A percentile compares a stretch with the other conserved stretches of the same genome.
Conservation (phyloP, 176 grass and related monocot species). For the Zizania latifolia region DNA sequence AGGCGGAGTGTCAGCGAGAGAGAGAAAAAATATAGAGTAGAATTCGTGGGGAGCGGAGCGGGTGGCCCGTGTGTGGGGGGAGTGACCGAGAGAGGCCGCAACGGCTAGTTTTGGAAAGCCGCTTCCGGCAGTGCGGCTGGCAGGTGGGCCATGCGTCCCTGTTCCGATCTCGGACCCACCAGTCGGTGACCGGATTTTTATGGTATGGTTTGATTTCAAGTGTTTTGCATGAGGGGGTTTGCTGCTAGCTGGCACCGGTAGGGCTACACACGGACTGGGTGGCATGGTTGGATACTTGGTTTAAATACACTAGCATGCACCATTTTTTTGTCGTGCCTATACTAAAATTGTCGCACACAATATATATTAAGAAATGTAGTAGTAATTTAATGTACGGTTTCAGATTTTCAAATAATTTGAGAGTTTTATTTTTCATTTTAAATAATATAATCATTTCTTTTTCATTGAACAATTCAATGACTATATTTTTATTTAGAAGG, state of each 20-base stretch:
- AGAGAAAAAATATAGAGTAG: neutral
- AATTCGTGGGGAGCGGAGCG: neutral
- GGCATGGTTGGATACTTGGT: no score
- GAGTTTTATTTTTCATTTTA: no score
- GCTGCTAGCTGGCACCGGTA: neutral
- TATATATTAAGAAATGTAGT: no score
- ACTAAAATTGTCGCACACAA: no score
- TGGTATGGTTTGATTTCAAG: neutral
- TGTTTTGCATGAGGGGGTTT: neutral
- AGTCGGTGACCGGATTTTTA: neutral
- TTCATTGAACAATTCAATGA: no score
- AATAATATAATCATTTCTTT: no score
- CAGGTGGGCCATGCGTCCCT: neutral
- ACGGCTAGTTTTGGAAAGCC: constrained; percentile 38
- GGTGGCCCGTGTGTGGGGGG: neutral
- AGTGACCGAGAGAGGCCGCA: neutral
- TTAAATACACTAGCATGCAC: no score
- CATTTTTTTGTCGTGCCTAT: no score
- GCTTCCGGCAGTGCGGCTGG: neutral
- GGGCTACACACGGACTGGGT: neutral
- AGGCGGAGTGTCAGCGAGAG: neutral
- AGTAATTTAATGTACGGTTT: no score
- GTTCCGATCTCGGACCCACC: neutral
- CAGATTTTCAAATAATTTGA: no score
- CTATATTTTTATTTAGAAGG: no score